Evolutionary conservation across 2,329 filamentous ascomycete genomes (phyloP), one percentile per base, ranked within the genome.

Genomic region (Aspergillus intermedius): DNA sequence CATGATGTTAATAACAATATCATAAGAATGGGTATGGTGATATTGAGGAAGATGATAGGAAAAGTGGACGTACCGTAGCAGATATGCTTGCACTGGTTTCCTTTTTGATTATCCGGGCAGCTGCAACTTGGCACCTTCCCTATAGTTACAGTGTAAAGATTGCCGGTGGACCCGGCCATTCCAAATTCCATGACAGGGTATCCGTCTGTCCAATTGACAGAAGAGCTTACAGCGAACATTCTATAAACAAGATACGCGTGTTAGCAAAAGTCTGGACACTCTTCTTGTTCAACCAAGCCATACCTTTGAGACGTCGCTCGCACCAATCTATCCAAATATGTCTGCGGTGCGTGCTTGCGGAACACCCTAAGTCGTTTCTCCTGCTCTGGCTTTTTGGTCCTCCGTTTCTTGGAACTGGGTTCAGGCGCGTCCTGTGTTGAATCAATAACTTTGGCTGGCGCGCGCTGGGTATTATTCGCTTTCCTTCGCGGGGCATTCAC

Each of bases 61-160:
- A 21, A 17, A 17, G 21, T 42, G 34, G 7, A 59, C 67, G 51
- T 68, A 78, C 78, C 61, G 59, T 82, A 83, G 42, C 79, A 65
- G 40, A 83, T 76, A 55, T 84, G 81, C 60, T 84, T 84, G 74
- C 82, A 86, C 56, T 82, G 77, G 41, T 79, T 77, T 4, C 80
- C 77, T 49, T 78, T 78, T 30, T 42, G 51, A 6, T 68, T 69
- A 61, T 82, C 76, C 0, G 78, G 78, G 60, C 80, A 83, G 48
- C 72, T 72, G 63, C 80, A 83, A 5, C 55, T 66, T 0, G 80
- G 79, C 9, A 72, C 57, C 46, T 77, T 75, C 49, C 67, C 63
- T 46, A 86, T 77, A 9, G 64, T 71, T 30, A 81, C 74, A n/a
- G 70, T 76, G 64, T 86, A 84, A 15, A 84, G 65, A 55, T 84